These are phyloP conservation scores for Buddleja alternifolia DNA, from an alignment of 257 asterid species.

Conservation along the genomic window DNA sequence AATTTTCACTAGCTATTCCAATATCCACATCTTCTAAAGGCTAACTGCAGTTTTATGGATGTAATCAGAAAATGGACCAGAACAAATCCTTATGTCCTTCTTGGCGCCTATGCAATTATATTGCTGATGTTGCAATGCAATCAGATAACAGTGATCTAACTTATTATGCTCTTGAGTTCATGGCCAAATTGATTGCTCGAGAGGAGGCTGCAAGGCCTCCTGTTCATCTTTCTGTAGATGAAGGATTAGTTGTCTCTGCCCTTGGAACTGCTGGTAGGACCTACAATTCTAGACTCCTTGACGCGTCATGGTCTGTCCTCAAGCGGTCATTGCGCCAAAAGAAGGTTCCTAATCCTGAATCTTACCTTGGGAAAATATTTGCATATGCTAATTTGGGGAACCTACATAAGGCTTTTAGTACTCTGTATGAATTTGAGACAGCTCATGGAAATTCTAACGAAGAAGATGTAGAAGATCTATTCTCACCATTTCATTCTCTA, in stretches of 20 bases:
- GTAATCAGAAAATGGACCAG: conserved; percentile 81
- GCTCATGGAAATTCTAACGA: conserved; percentile 50
- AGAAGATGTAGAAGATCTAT: conserved; percentile 55
- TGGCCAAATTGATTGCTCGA: conserved; percentile 76
- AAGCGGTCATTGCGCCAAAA: conserved; percentile 68
- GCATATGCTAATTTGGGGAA: conserved; percentile 78
- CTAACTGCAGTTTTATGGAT: conserved; percentile 32
- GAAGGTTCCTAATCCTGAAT: conserved; percentile 70
- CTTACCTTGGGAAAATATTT: conserved; percentile 70
- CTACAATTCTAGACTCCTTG: conserved; percentile 67
- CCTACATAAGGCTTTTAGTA: conserved; percentile 76
- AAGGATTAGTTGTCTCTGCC: conserved; percentile 76
- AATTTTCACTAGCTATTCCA: conserved; percentile 24
- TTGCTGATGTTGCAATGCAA: conserved; percentile 74
- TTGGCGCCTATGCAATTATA: conserved; percentile 65
- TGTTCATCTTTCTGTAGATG: conserved; percentile 51
- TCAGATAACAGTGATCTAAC: conserved; percentile 71
- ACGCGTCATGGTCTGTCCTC: conserved; percentile 84
- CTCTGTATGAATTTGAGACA: conserved; percentile 81
- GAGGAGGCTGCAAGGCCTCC: conserved; percentile 70
- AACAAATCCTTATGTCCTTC: conserved; percentile 76
- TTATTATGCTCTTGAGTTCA: conserved; percentile 71
- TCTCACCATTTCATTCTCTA: conserved; percentile 76
- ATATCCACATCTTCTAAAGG: conserved; percentile 22
- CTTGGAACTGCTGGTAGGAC: conserved; percentile 92